Evolutionary conservation across 2,329 filamentous ascomycete species (phyloP), one percentile per base, ranked within the genome.

Genomic region (Xylariaceae sp.): DNA sequence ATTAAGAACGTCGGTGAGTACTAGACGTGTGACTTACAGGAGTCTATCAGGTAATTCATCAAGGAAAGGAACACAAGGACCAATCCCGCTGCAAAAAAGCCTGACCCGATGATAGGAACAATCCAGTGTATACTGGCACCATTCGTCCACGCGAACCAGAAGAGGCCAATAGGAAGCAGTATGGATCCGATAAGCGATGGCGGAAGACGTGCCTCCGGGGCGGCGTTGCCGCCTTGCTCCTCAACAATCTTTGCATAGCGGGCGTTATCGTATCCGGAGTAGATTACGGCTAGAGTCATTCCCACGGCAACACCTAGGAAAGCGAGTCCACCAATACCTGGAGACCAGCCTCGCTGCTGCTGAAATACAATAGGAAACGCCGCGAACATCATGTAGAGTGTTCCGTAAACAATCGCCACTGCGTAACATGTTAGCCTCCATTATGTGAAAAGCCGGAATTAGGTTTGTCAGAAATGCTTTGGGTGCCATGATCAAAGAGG

Each of bases 91-190:
- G 57, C 64, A 42, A 69, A 70, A 24, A 67, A 55, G 17, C 62
- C 60, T 6, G 57, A 58, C 3, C 51, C 59, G 19, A 58, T 45
- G 38, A 62, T 62, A 12, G 59, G 59, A 57, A 82, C 72, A 37
- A 73, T 69, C 66, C 68, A 80, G 54, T 76, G 75, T 8, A 81
- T 66, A 2, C 61, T 60, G 0, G 71, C 65, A 12, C 63, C 67
- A 52, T 79, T 80, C 0, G 81, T 85, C 81, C 81, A 86, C 1
- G 80, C 81, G 51, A 85, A 84, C 70, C 77, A 79, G 68, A 86
- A 84, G 15, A 86, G 66, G 4, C 81, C 78, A 15, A 81, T 57
- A 3, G 84, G 84, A 3, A 88, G 65, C 3, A 74, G 66, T 16
- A 85, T 59, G 12, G 76, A 76, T 9, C 83, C 85, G 28, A 86